Evolutionary conservation across 441 rosid genomes (phyloP).

Genomic region (Bocquillonia castaneifolia): DNA sequence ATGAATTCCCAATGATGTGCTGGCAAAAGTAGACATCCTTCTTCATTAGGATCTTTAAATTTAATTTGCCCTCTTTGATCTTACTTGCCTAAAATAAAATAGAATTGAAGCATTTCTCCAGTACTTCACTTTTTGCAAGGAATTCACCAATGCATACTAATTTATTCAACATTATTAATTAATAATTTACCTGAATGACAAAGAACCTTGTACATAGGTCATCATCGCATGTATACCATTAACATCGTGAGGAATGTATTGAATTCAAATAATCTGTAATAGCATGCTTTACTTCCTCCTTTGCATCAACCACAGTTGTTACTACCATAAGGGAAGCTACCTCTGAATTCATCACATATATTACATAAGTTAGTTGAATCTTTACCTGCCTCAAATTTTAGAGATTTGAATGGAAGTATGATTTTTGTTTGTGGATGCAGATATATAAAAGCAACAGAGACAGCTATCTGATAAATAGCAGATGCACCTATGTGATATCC

Average conservation of each 20-base stretch:
- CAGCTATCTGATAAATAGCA: constrained; percentile 72
- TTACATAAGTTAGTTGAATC: constrained; percentile 24
- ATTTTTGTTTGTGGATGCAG: constrained; percentile 62
- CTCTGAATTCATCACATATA: constrained; percentile 34
- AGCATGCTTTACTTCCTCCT: constrained; percentile 96
- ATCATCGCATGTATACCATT: constrained; percentile 92
- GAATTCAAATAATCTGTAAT: constrained; percentile 88
- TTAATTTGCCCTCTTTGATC: too few relatives aligned
- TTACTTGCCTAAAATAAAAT: too few relatives aligned
- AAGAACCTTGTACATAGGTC: constrained; percentile 73
- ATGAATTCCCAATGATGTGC: too few relatives aligned
- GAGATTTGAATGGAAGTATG: constrained; percentile 61
- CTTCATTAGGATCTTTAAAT: too few relatives aligned
- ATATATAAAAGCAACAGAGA: constrained; percentile 87
- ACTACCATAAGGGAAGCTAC: constrained; percentile 71
- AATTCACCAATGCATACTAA: background rate
- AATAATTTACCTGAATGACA: constrained; percentile 67
- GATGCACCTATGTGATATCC: constrained; percentile 50
- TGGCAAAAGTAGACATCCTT: too few relatives aligned
- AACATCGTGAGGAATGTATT: constrained; percentile 65
- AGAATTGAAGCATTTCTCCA: background rate
- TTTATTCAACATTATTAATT: constrained; percentile 1
- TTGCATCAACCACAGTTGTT: constrained; percentile 89
- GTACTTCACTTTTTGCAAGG: background rate
- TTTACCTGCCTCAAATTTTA: constrained; percentile 26